Evolutionary conservation across 306 rosid genomes (phyloP).

Genomic region (Myrica gale): DNA sequence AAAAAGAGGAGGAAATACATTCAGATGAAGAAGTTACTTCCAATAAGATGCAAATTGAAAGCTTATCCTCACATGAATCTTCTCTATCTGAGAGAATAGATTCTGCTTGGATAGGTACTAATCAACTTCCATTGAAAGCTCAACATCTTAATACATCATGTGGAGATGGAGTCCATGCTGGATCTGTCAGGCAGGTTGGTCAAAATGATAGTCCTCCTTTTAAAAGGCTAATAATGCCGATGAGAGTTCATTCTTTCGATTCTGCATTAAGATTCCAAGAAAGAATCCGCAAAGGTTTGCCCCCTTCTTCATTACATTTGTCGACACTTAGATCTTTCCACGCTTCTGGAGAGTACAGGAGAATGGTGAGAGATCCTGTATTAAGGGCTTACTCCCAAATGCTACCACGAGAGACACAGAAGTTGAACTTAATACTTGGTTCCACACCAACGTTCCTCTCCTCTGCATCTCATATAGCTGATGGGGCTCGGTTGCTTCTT

Average conservation of each 20-base stretch:
- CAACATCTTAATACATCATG: conserved; percentile 28
- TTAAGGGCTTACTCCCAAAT: conserved; percentile 47
- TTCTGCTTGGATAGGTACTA: conserved; percentile 92
- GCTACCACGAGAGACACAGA: conserved; percentile 68
- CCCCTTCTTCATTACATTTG: conserved; percentile 52
- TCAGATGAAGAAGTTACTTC: conserved; percentile 45
- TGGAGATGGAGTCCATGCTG: conserved; percentile 38
- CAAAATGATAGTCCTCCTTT: conserved; percentile 45
- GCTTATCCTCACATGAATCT: conserved; percentile 45
- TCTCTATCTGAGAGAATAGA: conserved; percentile 93
- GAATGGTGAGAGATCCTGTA: conserved; percentile 80
- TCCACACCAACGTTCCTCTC: conserved; percentile 66
- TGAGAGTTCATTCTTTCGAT: conserved; percentile 87
- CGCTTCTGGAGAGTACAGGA: conserved; percentile 78
- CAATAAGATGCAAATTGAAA: conserved; percentile 28
- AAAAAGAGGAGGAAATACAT: conserved; percentile 43
- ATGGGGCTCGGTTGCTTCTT: conserved; percentile 83
- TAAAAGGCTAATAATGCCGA: conserved; percentile 51
- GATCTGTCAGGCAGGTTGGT: conserved; percentile 28
- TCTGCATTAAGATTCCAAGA: conserved; percentile 72
- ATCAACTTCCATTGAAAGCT: conserved; percentile 43
- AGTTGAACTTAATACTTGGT: conserved; percentile 50
- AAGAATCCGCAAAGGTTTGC: conserved; percentile 51
- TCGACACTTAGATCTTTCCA: conserved; percentile 72
- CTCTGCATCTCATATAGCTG: conserved; percentile 58